Evolutionary conservation across 495 filamentous ascomycete species (phyloP), one percentile per base, ranked within the genome.

Genomic region (Lophiostoma macrostomum): DNA sequence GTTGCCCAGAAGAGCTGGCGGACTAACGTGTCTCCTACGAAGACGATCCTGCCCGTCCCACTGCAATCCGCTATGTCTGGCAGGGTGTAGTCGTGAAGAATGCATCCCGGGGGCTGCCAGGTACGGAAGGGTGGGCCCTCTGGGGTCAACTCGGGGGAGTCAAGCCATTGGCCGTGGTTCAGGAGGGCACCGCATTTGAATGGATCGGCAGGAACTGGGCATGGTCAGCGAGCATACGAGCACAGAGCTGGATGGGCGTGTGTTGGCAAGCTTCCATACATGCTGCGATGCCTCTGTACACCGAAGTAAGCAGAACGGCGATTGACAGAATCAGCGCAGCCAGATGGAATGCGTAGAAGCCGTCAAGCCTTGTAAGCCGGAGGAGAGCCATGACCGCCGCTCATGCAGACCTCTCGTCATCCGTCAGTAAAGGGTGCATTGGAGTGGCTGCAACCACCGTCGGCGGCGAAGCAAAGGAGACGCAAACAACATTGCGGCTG

Each of bases 101-200:
- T 73, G 61, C 82, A 85, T 19, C 76, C 76, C 11, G 71, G 70
- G n/a, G 78, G 73, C 54, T 84, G 79, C 82, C 81, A 84, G 31
- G 74, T 70, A 24, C 67, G 46, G 36, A 65, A 67, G 35, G 50
- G 38, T n/a, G 28, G 24, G 34, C 35, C 30, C 2, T 53, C 18
- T 5, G 22, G 18, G 28, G 28, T 19, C 18, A 22, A 38, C 5
- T 53, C 48, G 4, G 61, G 63, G 31, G 62, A 41, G 46, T 79
- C 76, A 11, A 78, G 69, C 81, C 81, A 84, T 46, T 67, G 39
- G 23, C 81, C 80, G 30, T 74, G 64, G 31, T 70, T 68, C 20
- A 83, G 58, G 45, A 82, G 69, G 25, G 80, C 74, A 22, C 59
- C 62, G 59, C 81, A 84, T 65, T 76, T 79, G 59, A 72, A 73